phyloP scores from a whole-genome alignment of 2,329 filamentous ascomycete genomes.

The Macrophomina phaseolina region DNA sequence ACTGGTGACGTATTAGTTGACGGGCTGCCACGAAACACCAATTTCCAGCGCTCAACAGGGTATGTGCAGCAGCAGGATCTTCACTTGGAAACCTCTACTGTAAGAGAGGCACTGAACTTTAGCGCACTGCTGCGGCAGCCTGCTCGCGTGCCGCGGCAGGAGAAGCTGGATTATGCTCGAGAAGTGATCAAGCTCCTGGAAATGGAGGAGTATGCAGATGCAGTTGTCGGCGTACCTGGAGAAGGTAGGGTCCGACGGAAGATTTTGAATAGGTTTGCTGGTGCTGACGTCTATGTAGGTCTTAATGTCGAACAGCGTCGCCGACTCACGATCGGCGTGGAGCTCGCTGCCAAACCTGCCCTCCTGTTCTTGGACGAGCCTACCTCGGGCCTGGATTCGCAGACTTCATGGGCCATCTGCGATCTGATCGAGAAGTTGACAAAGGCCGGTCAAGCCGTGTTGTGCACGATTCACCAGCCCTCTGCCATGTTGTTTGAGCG shows the following conservation, averaged over 20 bases:
- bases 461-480: conserved; percentile 98
- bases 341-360: conserved; percentile 88
- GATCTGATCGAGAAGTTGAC: conserved; percentile 88
- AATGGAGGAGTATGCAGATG: conserved; percentile 89
- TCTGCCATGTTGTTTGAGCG: conserved; percentile 93
- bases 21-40: conserved; percentile 73
- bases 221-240: conserved; percentile 86
- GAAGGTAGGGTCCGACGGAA: conserved; percentile 61
- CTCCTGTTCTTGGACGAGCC: conserved; percentile 94
- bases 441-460: conserved; percentile 85
- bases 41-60: conserved; percentile 90
- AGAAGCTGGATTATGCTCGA: conserved; percentile 87
- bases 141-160: conserved; percentile 69
- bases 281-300: neutral
- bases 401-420: conserved; percentile 92
- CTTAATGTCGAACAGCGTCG: conserved; percentile 69
- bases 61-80: conserved; percentile 95
- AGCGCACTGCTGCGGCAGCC: conserved; percentile 86
- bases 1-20: conserved; percentile 87
- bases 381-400: conserved; percentile 89
- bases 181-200: conserved; percentile 90
- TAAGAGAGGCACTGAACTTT: conserved; percentile 86
- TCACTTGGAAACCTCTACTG: conserved; percentile 81
- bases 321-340: conserved; percentile 92
- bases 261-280: neutral